Evolutionary conservation across 2,329 filamentous ascomycete genomes (phyloP).

Genomic region (Fusarium continuum): DNA sequence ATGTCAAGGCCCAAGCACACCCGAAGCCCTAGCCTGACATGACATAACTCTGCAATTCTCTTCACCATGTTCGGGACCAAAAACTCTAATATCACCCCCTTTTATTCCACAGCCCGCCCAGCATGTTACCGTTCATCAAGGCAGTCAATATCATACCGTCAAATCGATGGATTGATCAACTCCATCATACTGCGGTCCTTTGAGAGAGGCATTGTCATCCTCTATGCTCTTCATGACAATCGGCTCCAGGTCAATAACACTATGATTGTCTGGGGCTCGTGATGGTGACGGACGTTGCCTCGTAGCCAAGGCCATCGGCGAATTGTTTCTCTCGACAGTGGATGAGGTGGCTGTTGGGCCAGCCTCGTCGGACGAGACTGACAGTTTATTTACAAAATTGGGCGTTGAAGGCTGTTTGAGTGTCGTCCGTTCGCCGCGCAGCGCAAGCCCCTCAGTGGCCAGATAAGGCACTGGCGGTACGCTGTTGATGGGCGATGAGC

Average conservation of each 20-base stretch:
- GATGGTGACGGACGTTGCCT: neutral
- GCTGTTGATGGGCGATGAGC: constrained; percentile 30
- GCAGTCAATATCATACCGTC: neutral
- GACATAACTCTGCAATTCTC: neutral
- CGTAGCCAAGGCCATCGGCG: constrained; percentile 8
- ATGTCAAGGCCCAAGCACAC: constrained; percentile 5
- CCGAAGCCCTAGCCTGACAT: neutral
- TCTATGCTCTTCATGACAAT: constrained; percentile 34
- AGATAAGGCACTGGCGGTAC: constrained; percentile 21
- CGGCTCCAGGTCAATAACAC: constrained; percentile 12
- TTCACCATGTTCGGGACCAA: neutral
- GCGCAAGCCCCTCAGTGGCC: constrained; percentile 3
- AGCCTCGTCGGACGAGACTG: constrained; percentile 17
- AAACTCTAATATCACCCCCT: neutral
- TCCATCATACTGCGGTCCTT: constrained; percentile 46
- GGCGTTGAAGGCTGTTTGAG: neutral
- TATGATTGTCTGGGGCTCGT: neutral
- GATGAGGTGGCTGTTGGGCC: neutral
- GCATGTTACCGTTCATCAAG: neutral
- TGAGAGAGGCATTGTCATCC: constrained; percentile 5
- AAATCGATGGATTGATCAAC: constrained; percentile 43
- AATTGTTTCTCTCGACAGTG: constrained; percentile 19
- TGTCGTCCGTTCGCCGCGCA: neutral
- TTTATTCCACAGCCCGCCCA: neutral
- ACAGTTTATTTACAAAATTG: constrained; percentile 28